Evolutionary conservation across 208 protist genomes (phyloP).

Genomic region (Crithidia brevicula): DNA sequence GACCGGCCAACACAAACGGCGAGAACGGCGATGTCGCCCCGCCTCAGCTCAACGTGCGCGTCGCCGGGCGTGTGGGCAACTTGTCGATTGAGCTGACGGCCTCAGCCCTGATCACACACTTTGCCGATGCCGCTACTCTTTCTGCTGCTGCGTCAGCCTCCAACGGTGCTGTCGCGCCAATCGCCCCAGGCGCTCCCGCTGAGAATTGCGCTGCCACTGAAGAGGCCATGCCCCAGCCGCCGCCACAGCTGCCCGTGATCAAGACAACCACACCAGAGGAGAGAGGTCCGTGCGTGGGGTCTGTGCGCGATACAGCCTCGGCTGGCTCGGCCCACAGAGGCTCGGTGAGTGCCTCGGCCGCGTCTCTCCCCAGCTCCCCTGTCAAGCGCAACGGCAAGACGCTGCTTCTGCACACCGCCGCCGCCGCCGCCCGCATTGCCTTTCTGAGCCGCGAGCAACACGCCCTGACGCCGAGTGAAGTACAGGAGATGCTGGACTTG

Average conservation of each 20-base stretch:
- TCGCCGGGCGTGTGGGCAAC: conserved; percentile 53
- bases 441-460: conserved; percentile 33
- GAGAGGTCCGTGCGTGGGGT: background rate
- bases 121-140: background rate
- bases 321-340: background rate
- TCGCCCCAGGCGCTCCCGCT: background rate
- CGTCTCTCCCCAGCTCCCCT: background rate
- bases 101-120: conserved; percentile 17
- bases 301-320: conserved; percentile 9
- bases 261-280: conserved; percentile 5
- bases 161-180: conserved; percentile 2
- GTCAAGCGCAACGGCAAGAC: conserved; percentile 7
- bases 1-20: background rate
- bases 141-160: too few species aligned
- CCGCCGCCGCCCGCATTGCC: conserved; percentile 47
- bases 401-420: conserved; percentile 51
- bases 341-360: background rate
- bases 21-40: background rate
- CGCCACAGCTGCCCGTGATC: background rate
- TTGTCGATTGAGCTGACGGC: conserved; percentile 64
- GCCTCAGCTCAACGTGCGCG: conserved; percentile 34
- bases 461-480: conserved; percentile 31
- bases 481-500: conserved; percentile 49
- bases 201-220: background rate
- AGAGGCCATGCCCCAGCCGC: background rate